phyloP scores from a whole-genome alignment of 2,329 filamentous ascomycete genomes.

The Fonsecaea pugnacius region DNA sequence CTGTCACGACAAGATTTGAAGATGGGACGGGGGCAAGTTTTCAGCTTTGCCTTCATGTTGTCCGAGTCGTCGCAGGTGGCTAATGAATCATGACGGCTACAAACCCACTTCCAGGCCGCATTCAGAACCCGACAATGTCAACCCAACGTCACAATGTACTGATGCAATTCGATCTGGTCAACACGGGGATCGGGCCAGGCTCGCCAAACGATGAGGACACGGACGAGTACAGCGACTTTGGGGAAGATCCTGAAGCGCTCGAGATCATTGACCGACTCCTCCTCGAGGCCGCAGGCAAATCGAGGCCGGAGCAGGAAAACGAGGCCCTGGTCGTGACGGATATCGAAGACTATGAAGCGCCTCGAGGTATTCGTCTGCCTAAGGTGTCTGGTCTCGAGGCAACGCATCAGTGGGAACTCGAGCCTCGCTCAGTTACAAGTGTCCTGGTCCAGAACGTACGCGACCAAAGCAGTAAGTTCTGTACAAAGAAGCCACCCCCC shows the following conservation, averaged over 20 bases:
- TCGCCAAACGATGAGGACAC: conserved; percentile 24
- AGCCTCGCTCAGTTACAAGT: conserved; percentile 1
- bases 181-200: neutral
- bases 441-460: conserved; percentile 24
- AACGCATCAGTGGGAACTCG: conserved; percentile 36
- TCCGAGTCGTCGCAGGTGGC: conserved; percentile 1
- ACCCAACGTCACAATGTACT: conserved; percentile 10
- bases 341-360: conserved; percentile 52
- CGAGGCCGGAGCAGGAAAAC: conserved; percentile 29
- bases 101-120: conserved; percentile 20
- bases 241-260: conserved; percentile 57
- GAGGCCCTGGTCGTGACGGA: conserved; percentile 41
- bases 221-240: conserved; percentile 69
- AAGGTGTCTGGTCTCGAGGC: conserved; percentile 48
- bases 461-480: conserved; percentile 34
- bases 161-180: conserved; percentile 18
- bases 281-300: conserved; percentile 48
- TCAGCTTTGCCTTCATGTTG: neutral
- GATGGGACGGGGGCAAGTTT: neutral
- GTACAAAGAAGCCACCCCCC: neutral
- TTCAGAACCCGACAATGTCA: conserved; percentile 21
- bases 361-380: conserved; percentile 46
- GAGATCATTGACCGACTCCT: conserved; percentile 58
- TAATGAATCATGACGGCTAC: conserved; percentile 27
- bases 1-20: neutral